Base-by-base conservation (phyloP, 2,329 filamentous ascomycete genomes). In the Tricladium varicosporioides region DNA sequence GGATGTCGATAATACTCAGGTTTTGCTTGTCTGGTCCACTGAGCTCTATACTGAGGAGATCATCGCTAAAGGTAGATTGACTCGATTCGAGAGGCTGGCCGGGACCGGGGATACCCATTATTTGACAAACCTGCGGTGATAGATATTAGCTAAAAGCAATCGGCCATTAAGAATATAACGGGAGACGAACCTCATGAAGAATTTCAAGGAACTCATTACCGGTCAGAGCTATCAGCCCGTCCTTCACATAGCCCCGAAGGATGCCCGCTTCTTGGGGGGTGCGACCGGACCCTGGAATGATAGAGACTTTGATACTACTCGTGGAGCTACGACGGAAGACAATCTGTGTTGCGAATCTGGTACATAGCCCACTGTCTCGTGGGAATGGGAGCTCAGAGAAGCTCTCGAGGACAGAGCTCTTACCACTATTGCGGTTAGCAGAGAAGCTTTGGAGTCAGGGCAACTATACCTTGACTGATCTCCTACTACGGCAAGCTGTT, bases 321-420 rank as follows among this genome's bases (percentile, higher is more conserved):
- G 51, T 40, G 51, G 8, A 43, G 46, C 13, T 44, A 22, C 52
- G 53, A 27, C 65, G 65, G n/a, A 70, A 74, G 2, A 72, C 73
- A 33, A 79, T 76, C 57, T 78, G 68, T 0, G 75, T 78, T 4
- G 74, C 73, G 59, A 75, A 76, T 2, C 73, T 64, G 5, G 76
- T 78, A 48, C 75, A 78, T 5, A 76, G 63, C 1, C 70, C 71
- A 19, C 64, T 65, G 31, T 69, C 65, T 13, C 68, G 69, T 31
- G 75, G 75, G 57, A 77, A 75, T 1, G 69, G 69, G 7, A 76
- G 58, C 2, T 63, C 63, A 2, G 71, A 75, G 48, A 73, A 8
- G 52, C 67, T 60, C 18, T 47, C 7, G 7, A 27, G 22, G 22
- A 27, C 22, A 7, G 22, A 27, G 22, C 22, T 27, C 22, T 27